Conservation (phyloP, 2,329 filamentous ascomycete species). For the Diaporthe nobilis region DNA sequence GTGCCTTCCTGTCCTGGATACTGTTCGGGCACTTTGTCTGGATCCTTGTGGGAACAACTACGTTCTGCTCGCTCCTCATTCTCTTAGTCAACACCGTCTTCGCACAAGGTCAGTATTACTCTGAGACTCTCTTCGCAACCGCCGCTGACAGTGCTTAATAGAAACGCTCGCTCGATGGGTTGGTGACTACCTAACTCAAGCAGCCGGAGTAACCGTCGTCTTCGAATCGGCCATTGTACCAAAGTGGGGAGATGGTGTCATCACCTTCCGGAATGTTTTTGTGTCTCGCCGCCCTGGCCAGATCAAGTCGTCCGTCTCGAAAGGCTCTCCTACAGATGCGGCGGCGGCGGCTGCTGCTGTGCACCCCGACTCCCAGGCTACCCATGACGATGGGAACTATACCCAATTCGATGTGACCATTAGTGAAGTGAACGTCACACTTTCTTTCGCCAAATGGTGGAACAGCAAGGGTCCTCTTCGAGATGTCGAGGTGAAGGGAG, state of each 20-base stretch:
- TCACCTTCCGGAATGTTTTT: slow-evolving; percentile 96
- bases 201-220: slow-evolving; percentile 91
- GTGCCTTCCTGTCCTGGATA: slow-evolving; percentile 95
- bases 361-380: slow-evolving; percentile 53
- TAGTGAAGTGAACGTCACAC: slow-evolving; percentile 93
- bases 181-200: slow-evolving; percentile 94
- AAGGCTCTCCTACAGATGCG: slow-evolving; percentile 88
- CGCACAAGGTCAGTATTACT: slow-evolving; percentile 78
- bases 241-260: slow-evolving; percentile 94
- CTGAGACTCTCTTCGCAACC: neutral
- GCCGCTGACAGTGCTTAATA: slow-evolving; percentile 50
- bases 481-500: slow-evolving; percentile 94
- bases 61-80: slow-evolving; percentile 93
- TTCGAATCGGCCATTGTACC: slow-evolving; percentile 99
- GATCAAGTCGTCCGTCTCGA: slow-evolving; percentile 84
- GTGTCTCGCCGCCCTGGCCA: slow-evolving; percentile 92
- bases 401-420: slow-evolving; percentile 97
- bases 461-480: slow-evolving; percentile 93
- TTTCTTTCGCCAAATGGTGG: slow-evolving; percentile 99
- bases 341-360: slow-evolving; percentile 84
- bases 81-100: slow-evolving; percentile 95
- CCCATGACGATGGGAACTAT: slow-evolving; percentile 93
- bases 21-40: slow-evolving; percentile 93
- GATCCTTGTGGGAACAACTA: slow-evolving; percentile 97
- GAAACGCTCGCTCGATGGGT: slow-evolving; percentile 95